phyloP scores from a whole-genome alignment of 495 filamentous ascomycete species.

The Penicillium nucicola region DNA sequence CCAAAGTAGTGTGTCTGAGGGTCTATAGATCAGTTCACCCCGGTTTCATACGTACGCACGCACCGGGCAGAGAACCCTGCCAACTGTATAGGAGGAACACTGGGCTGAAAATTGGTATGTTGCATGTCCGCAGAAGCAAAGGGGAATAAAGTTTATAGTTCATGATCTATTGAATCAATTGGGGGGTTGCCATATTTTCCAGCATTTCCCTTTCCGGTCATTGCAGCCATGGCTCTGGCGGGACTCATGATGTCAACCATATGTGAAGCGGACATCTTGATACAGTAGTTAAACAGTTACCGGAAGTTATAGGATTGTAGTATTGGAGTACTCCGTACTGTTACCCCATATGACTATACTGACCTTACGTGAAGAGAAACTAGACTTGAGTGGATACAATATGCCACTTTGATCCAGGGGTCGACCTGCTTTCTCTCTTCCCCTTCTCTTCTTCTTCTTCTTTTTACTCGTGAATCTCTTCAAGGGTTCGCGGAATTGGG shows the following conservation, averaged over 20 bases:
- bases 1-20: not conserved
- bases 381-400: slow-evolving; percentile 25
- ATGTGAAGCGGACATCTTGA: too few relatives aligned
- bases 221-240: not conserved
- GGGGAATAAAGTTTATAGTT: slow-evolving; percentile 1
- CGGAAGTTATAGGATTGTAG: too few relatives aligned
- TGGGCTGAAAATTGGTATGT: too few relatives aligned
- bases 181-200: not conserved
- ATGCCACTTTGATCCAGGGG: slow-evolving; percentile 29
- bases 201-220: slow-evolving; percentile 3
- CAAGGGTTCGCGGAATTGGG: too few relatives aligned
- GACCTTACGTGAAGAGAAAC: slow-evolving; percentile 25
- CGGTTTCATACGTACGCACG: slow-evolving; percentile 7
- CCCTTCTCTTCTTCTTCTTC: not conserved
- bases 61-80: slow-evolving; percentile 12
- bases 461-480: too few relatives aligned
- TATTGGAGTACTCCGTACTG: not conserved
- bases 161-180: not conserved
- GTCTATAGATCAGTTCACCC: not conserved
- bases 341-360: not conserved
- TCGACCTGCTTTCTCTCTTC: slow-evolving; percentile 7
- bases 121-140: too few relatives aligned
- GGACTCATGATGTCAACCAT: slow-evolving; percentile 17
- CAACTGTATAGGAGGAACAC: not conserved
- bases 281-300: too few relatives aligned